Base-by-base conservation (phyloP, 306 rosid genomes). In the Nissolia schottii region DNA sequence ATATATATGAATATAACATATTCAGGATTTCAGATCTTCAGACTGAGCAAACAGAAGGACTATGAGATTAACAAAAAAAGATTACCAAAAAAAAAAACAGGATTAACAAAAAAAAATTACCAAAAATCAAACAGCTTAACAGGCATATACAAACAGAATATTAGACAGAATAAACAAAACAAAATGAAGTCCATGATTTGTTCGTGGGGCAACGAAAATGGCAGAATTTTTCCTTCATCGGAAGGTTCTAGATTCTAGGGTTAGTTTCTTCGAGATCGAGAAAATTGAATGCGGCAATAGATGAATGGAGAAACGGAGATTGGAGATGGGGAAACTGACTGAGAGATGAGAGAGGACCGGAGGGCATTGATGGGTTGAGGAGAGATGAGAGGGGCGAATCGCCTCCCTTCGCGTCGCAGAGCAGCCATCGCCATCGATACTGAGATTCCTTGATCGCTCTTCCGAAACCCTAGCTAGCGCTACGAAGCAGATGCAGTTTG, bases 381-480 rank as follows among this genome's bases (percentile, higher is more conserved):
- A 66, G 93, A 75, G 59, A 83, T 34, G 75, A 89, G 81, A 49
- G 93, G 84, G 43, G 89, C 74, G 68, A 91, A 53, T 43, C 96
- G 97, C 87, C 85, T 89, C 82, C 95, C 99, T 77, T 91, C 97
- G 34, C 97, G 96, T 73, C 97, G 83, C 2, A 94, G 77, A 69
- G 87, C 92, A 77, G 96, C 93, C 97, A 95, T 91, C 13, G 99
- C 94, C 98, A 93, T 93, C 65, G 84, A 50, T 70, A 31, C 6
- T 0, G 64, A 67, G 67, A 67, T 70, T 40, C 70, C 6, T 75
- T 45, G 81, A 79, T 82, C 56, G 73, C 49, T 14, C 35, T 29
- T 46, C 20, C 19, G 58, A 79, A 89, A 85, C 80, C 87, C 92
- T 85, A 82, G 83, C n/a, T n/a, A 19, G 16, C 49, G 35, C 8